Percentiles rank a stretch among this genome's conserved stretches.
These are phyloP conservation scores for Phtheirospermum japonicum DNA, from an alignment of 257 asterid genomes.

Conservation along the genomic window DNA sequence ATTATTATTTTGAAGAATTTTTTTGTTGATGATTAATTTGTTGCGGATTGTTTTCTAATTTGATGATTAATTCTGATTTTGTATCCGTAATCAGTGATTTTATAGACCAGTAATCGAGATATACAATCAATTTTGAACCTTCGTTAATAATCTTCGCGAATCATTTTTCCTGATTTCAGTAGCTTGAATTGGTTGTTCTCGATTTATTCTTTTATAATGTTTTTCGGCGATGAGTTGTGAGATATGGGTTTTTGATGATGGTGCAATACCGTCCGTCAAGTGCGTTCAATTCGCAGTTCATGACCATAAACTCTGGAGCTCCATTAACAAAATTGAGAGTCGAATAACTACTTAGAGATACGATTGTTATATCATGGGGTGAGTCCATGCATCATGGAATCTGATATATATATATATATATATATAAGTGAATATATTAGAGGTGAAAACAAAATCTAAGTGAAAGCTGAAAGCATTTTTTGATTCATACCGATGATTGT, in stretches of 20 bases:
- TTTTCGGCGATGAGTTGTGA: conserved; percentile 6
- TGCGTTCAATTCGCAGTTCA: conserved; percentile 67
- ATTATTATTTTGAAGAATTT: no score
- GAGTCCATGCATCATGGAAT: no score
- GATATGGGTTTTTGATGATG: conserved; percentile 23
- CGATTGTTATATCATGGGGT: no score
- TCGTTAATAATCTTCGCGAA: no score
- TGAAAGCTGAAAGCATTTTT: no score
- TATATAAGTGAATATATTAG: no score
- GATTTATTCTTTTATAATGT: not conserved
- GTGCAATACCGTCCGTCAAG: conserved; percentile 87
- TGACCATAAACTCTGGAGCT: conserved; percentile 83
- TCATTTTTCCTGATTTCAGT: not conserved
- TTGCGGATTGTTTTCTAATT: not conserved
- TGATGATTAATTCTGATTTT: not conserved
- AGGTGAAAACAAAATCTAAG: no score
- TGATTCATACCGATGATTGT: no score
- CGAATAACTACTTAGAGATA: no score
- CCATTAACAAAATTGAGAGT: no score
- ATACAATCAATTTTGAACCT: not conserved
- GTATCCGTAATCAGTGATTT: not conserved
- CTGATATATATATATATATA: no score
- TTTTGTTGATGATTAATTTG: no score
- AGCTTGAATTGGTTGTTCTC: not conserved
- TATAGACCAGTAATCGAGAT: not conserved